Evolutionary conservation across 164 flowering plant species (phyloP).

Genomic region (Chimonanthus praecox): DNA sequence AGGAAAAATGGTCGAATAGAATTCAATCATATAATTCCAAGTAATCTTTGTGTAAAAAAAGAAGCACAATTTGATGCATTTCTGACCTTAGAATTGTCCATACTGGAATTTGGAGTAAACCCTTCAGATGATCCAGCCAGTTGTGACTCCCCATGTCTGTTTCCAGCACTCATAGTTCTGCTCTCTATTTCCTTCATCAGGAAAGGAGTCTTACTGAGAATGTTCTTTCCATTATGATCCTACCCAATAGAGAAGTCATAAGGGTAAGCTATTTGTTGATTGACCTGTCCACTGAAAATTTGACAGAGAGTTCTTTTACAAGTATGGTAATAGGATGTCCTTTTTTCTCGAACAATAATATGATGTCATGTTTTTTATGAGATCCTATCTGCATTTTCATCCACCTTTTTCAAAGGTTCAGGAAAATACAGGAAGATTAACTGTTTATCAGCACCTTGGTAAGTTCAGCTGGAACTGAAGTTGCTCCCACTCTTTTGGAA

Average conservation of each 20-base stretch:
- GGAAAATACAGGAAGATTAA: slow-evolving; percentile 5
- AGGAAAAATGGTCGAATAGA: neutral
- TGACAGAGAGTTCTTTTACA: neutral
- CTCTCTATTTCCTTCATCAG: slow-evolving; percentile 23
- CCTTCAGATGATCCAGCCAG: slow-evolving; percentile 15
- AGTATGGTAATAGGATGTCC: neutral
- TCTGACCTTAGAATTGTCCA: slow-evolving; percentile 20
- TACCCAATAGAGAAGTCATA: slow-evolving; percentile 9
- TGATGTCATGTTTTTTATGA: neutral
- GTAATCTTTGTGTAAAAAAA: neutral
- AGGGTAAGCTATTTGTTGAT: neutral
- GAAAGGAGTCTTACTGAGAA: slow-evolving; percentile 13
- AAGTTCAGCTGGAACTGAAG: slow-evolving; percentile 27
- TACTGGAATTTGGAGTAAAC: slow-evolving; percentile 13
- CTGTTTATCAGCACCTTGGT: slow-evolving; percentile 29
- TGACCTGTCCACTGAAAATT: neutral
- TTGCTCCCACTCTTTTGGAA: slow-evolving; percentile 15
- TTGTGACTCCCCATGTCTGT: slow-evolving; percentile 10
- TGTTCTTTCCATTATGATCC: slow-evolving; percentile 19
- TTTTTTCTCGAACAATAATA: neutral
- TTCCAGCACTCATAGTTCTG: slow-evolving; percentile 8
- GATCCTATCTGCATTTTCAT: neutral
- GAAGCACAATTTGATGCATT: neutral
- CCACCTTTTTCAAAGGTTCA: neutral
- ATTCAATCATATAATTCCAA: neutral